Percentiles rank a stretch among this genome's conserved stretches.
phyloP scores from a whole-genome alignment of 169 alveolate species.

The Amoebophrya sp. region DNA sequence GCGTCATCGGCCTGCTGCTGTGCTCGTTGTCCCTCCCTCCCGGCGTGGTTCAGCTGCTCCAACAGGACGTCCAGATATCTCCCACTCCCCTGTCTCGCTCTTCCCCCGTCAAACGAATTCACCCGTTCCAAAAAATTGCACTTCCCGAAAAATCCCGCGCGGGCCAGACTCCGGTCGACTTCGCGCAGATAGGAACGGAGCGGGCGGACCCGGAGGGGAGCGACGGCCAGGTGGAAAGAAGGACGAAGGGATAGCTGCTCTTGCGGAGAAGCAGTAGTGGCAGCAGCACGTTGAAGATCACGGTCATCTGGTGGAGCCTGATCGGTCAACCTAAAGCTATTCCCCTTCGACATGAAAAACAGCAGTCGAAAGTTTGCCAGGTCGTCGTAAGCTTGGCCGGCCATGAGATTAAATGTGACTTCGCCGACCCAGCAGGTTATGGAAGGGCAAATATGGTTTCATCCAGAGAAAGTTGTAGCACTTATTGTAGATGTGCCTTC shows the following conservation, averaged over 20 bases:
- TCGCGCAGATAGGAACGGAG: not conserved
- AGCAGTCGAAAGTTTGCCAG: not conserved
- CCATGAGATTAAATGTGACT: not conserved
- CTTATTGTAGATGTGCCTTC: no score
- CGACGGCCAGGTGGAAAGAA: not conserved
- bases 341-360: not conserved
- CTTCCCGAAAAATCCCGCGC: not conserved
- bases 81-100: not conserved
- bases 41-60: not conserved
- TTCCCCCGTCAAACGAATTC: not conserved
- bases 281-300: no score
- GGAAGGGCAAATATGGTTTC: no score
- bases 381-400: not conserved
- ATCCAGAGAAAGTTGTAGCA: no score
- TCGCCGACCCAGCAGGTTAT: not conserved
- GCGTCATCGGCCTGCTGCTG: not conserved
- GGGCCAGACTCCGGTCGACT: not conserved
- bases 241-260: no score
- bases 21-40: no score
- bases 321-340: no score
- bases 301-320: no score
- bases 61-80: not conserved
- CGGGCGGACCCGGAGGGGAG: not conserved
- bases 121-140: not conserved
- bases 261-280: no score